phyloP scores from a whole-genome alignment of 306 rosid genomes.

The Acacia confusa region DNA sequence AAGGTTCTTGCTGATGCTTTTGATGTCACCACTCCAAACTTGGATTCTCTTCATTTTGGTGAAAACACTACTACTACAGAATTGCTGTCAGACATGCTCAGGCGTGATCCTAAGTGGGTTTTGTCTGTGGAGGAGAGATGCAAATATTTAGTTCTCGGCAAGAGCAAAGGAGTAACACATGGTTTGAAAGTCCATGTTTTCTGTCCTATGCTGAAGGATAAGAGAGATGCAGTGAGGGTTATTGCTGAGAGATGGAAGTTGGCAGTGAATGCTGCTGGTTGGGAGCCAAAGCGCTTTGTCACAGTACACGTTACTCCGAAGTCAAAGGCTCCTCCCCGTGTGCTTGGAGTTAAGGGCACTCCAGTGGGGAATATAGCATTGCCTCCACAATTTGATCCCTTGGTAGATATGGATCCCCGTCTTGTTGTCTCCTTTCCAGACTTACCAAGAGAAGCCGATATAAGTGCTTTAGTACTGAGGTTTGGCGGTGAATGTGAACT shows the following conservation, averaged over 20 bases:
- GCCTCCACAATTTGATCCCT: slow-evolving; percentile 65
- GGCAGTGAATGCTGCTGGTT: slow-evolving; percentile 68
- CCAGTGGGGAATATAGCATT: slow-evolving; percentile 44
- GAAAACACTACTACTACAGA: slow-evolving; percentile 62
- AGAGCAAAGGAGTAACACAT: slow-evolving; percentile 58
- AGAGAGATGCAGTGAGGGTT: slow-evolving; percentile 76
- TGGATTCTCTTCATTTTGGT: slow-evolving; percentile 85
- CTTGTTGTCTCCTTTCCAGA: slow-evolving; percentile 92
- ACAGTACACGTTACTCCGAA: slow-evolving; percentile 72
- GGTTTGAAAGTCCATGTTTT: slow-evolving; percentile 82
- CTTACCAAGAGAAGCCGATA: slow-evolving; percentile 88
- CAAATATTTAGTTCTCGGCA: slow-evolving; percentile 81
- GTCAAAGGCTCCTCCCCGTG: slow-evolving; percentile 75
- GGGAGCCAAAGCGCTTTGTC: slow-evolving; percentile 94
- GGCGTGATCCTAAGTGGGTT: slow-evolving; percentile 92
- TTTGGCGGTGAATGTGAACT: slow-evolving; percentile 97
- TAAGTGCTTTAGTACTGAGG: slow-evolving; percentile 83
- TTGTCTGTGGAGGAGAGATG: slow-evolving; percentile 93
- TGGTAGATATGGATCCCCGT: slow-evolving; percentile 90
- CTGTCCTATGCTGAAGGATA: slow-evolving; percentile 84
- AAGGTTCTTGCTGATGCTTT: slow-evolving; percentile 94
- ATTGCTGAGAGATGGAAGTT: slow-evolving; percentile 96
- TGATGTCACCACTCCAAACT: slow-evolving; percentile 63
- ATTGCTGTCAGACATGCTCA: slow-evolving; percentile 58
- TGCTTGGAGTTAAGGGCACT: slow-evolving; percentile 81